Conservation (phyloP, 345 rosid species). For the Pistacia vera region DNA sequence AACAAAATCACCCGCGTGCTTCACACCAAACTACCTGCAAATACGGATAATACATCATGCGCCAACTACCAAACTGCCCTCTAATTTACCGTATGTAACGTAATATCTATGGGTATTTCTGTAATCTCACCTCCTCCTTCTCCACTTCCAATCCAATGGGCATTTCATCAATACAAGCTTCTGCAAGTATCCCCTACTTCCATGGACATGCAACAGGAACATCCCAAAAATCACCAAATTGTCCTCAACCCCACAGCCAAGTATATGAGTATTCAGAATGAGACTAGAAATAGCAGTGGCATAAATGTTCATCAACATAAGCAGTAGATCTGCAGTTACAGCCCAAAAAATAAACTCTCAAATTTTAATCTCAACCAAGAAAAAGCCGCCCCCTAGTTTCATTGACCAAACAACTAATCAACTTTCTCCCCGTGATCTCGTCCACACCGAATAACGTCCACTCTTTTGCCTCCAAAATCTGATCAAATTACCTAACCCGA, state of each 20-base stretch:
- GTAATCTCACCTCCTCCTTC: neutral
- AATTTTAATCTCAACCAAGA: neutral
- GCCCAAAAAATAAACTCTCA: slow-evolving; percentile 1
- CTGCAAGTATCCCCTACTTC: neutral
- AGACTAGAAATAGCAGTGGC: slow-evolving; percentile 7
- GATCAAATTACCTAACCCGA: neutral
- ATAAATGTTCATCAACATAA: slow-evolving; percentile 21
- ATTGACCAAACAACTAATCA: too few species aligned
- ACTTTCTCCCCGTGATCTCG: neutral
- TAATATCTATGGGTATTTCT: slow-evolving; percentile 7
- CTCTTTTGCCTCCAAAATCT: neutral
- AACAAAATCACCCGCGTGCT: slow-evolving; percentile 34
- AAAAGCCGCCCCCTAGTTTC: too few species aligned
- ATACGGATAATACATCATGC: slow-evolving; percentile 29
- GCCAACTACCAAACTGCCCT: neutral
- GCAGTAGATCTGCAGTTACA: slow-evolving; percentile 37
- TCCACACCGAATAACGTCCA: neutral
- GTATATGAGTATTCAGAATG: neutral
- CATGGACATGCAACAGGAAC: neutral
- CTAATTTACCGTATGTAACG: neutral
- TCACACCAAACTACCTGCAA: slow-evolving; percentile 33
- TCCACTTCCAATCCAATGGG: neutral
- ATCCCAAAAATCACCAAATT: slow-evolving; percentile 9
- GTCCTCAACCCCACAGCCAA: neutral
- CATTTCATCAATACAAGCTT: slow-evolving; percentile 2